phyloP scores from a whole-genome alignment of 1,284 basidiomycete genomes.

The Calocybe gambosa region DNA sequence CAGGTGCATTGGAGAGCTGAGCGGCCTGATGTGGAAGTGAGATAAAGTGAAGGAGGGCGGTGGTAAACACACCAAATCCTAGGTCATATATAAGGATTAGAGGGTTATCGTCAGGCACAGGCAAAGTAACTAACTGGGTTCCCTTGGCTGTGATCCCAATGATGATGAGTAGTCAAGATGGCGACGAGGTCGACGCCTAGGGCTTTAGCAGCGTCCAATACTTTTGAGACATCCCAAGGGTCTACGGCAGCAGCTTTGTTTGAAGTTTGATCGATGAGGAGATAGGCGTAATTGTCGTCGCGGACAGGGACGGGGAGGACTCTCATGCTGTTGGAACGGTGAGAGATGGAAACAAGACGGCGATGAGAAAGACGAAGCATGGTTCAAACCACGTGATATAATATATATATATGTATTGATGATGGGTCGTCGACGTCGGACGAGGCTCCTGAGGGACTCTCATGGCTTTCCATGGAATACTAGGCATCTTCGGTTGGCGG shows the following conservation, averaged over 20 bases:
- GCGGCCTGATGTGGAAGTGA: slow-evolving; percentile 38
- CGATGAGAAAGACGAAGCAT: slow-evolving; percentile 15
- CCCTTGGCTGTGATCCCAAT: slow-evolving; percentile 87
- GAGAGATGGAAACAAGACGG: slow-evolving; percentile 10
- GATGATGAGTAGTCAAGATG: slow-evolving; percentile 85
- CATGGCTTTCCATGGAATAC: too few species aligned
- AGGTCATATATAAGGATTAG: slow-evolving; percentile 1
- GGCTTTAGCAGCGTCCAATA: slow-evolving; percentile 60
- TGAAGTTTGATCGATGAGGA: slow-evolving; percentile 69
- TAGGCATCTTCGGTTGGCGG: too few species aligned
- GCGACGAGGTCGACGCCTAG: slow-evolving; percentile 69
- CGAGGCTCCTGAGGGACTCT: too few species aligned
- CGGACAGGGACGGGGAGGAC: slow-evolving; percentile 74
- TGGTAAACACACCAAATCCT: slow-evolving; percentile 49
- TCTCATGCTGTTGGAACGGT: slow-evolving; percentile 44
- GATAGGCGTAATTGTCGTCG: slow-evolving; percentile 86
- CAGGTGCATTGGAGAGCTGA: slow-evolving; percentile 61
- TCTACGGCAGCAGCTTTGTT: slow-evolving; percentile 76
- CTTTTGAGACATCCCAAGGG: slow-evolving; percentile 77
- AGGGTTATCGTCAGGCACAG: slow-evolving; percentile 2
- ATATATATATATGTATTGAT: background rate
- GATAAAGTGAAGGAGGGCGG: slow-evolving; percentile 3
- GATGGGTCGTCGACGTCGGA: too few species aligned
- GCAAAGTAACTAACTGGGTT: slow-evolving; percentile 30
- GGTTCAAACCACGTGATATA: slow-evolving; percentile 6